Conservation (phyloP, 2,329 filamentous ascomycete species). For the Colletotrichum lindemuthianum region DNA sequence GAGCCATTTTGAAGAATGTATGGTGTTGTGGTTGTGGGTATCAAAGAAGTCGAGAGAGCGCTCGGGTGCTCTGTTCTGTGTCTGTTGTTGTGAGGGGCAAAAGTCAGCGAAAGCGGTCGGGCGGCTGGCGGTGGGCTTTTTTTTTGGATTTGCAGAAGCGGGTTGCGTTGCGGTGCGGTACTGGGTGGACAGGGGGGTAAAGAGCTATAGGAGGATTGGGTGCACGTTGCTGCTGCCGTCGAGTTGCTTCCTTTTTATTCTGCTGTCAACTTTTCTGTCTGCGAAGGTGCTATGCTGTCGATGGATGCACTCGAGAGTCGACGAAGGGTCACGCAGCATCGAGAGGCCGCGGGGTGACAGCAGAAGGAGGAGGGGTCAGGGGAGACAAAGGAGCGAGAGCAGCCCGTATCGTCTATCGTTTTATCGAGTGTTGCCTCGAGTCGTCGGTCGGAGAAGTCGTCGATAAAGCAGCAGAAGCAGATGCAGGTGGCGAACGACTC, state of each 20-base stretch:
- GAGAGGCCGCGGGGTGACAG: neutral
- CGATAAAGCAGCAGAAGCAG: neutral
- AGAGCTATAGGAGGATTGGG: slow-evolving; percentile 5
- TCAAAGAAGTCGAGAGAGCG: slow-evolving; percentile 33
- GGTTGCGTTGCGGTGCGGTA: slow-evolving; percentile 19
- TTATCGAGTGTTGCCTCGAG: neutral
- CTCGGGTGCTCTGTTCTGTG: slow-evolving; percentile 25
- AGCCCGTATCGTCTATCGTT: neutral
- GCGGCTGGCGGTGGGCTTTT: slow-evolving; percentile 29
- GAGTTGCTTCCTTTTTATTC: neutral
- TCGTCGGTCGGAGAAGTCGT: neutral
- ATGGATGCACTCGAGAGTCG: no score
- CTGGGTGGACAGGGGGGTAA: neutral
- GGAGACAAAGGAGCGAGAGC: neutral
- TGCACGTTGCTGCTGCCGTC: slow-evolving; percentile 2
- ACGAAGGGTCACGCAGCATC: no score
- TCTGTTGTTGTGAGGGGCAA: slow-evolving; percentile 37
- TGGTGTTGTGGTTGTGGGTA: slow-evolving; percentile 39
- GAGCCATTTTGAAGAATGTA: slow-evolving; percentile 70
- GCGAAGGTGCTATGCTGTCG: neutral
- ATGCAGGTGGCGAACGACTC: neutral
- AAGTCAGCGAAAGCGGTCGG: slow-evolving; percentile 36
- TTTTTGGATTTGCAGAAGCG: slow-evolving; percentile 23
- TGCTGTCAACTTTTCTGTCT: slow-evolving; percentile 4
- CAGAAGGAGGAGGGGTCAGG: neutral